Evolutionary conservation across 1,139 yeast species (phyloP), one percentile per base, ranked within the genome.

Genomic region (Suhomyces wounanorum): DNA sequence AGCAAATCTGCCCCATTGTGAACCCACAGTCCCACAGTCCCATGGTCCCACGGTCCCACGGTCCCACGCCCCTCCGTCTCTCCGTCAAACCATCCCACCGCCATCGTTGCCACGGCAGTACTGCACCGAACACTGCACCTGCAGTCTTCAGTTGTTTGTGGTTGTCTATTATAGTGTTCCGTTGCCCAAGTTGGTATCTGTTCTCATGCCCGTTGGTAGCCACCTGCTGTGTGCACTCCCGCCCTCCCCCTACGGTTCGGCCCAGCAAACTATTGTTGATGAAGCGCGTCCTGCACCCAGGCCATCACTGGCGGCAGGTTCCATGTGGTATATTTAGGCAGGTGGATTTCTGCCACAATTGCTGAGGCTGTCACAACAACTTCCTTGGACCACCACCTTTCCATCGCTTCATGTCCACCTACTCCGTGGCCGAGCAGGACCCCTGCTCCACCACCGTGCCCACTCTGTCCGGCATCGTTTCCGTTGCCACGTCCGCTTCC

Each of bases 251-350:
- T 21, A 30, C 26, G 3, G 14, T 37, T 23, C 40, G 28, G 40
- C 26, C 28, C 31, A 30, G 36, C 26, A 17, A 17, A n/a, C 35
- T 14, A 43, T 43, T 43, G 45, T 43, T 43, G 45, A 43, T 43
- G 31, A 16, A n/a, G 33, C 33, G 39, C 37, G 31, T 44, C 47
- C 47, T 44, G 47, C 43, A 44, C 41, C 31, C 39, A 16, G 41
- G 17, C 31, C 35, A 25, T 17, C 40, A 21, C 31, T 23, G 40
- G 28, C 40, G 16, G 44, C 16, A 17, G 39, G 45, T 23, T 33
- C 40, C 45, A 23, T 35, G 39, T 33, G 17, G 45, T 43, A 36
- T 37, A 44, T 44, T 37, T 44, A 38, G 46, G 11, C 37, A 28
- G 18, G 25, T 17, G 23, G 14, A 16, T 37, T 44, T 44, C 42